phyloP scores from a whole-genome alignment of 2,329 filamentous ascomycete genomes.

The Davidsoniella neocaledoniae region DNA sequence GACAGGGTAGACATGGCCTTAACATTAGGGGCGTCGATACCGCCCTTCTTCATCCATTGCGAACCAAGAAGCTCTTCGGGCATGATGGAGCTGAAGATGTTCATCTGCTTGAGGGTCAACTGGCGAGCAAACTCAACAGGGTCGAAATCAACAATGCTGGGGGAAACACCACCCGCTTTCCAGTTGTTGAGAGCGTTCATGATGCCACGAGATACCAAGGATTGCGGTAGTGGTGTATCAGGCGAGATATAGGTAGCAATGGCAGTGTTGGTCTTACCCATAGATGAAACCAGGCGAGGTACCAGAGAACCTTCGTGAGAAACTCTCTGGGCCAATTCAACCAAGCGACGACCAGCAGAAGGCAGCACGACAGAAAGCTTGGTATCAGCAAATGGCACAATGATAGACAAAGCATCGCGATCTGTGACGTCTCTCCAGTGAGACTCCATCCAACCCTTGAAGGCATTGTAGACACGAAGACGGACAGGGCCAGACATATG shows the following conservation, averaged over 20 bases:
- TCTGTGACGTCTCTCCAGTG: constrained; percentile 83
- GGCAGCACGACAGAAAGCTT: constrained; percentile 54
- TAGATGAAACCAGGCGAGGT: constrained; percentile 66
- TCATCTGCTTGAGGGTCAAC: constrained; percentile 80
- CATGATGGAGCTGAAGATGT: constrained; percentile 77
- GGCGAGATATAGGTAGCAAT: constrained; percentile 48
- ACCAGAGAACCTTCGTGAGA: constrained; percentile 58
- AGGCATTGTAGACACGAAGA: constrained; percentile 82
- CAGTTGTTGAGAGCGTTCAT: constrained; percentile 53
- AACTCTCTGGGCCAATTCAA: constrained; percentile 67
- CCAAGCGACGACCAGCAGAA: constrained; percentile 60
- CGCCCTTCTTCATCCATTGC: constrained; percentile 84
- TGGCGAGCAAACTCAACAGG: constrained; percentile 81
- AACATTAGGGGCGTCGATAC: constrained; percentile 68
- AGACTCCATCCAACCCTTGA: constrained; percentile 94
- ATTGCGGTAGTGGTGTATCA: constrained; percentile 53
- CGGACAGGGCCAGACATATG: constrained; percentile 64
- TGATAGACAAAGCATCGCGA: constrained; percentile 54
- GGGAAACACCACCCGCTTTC: constrained; percentile 51
- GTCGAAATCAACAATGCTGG: constrained; percentile 79
- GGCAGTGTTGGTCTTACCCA: constrained; percentile 73
- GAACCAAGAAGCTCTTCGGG: constrained; percentile 82
- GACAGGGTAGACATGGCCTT: constrained; percentile 86
- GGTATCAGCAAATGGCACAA: constrained; percentile 62
- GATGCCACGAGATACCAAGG: constrained; percentile 61